Conservation (phyloP, 179 eudicot genomes). For the Dionaea muscipula region DNA sequence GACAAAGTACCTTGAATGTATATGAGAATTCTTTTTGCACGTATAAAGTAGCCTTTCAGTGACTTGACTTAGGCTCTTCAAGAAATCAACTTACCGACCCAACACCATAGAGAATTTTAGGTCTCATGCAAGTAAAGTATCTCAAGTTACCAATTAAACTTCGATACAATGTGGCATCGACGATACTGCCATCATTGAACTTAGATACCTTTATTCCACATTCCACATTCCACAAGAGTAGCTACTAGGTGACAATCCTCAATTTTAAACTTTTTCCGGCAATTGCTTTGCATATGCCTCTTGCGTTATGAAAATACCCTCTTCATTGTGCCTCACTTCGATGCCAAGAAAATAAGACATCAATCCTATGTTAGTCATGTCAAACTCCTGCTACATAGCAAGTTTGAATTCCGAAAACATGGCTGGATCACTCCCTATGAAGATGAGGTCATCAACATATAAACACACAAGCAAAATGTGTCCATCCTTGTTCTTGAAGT, state of each 20-base stretch:
- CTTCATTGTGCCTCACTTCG: not conserved
- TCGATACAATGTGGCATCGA: not conserved
- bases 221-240: not conserved
- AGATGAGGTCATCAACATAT: constrained; percentile 8
- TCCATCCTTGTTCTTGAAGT: not conserved
- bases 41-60: not conserved
- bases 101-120: not conserved
- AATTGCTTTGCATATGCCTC: not conserved
- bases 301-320: constrained; percentile 1
- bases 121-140: not conserved
- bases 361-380: not conserved
- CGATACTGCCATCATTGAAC: not conserved
- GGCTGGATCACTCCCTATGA: not conserved
- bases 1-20: constrained; percentile 1
- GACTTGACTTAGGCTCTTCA: not conserved
- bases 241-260: not conserved
- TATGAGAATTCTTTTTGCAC: not conserved
- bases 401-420: constrained; percentile 1
- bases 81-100: not conserved
- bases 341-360: not conserved
- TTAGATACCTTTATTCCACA: not conserved
- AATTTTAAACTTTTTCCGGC: constrained; percentile 3
- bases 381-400: constrained; percentile 1
- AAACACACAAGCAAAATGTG: constrained; percentile 2
- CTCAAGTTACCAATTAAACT: constrained; percentile 2